Conservation (phyloP, 2,329 filamentous ascomycete species). For the Alternaria novae-zelandiae region DNA sequence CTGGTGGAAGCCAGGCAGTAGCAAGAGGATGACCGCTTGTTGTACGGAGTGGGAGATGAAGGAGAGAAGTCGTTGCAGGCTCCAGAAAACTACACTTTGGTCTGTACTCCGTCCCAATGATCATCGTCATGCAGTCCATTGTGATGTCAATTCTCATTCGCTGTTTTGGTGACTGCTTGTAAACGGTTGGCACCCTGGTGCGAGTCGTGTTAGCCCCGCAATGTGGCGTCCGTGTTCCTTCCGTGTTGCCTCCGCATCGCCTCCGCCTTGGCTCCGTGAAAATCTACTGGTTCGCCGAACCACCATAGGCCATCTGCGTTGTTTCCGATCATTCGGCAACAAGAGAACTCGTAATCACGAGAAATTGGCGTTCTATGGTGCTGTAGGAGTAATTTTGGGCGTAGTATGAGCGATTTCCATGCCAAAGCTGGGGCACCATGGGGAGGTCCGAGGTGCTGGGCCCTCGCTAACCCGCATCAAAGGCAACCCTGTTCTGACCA, state of each 20-base stretch:
- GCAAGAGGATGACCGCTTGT: neutral
- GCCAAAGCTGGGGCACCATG: slow-evolving; percentile 10
- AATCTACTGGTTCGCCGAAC: neutral
- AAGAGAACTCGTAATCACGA: neutral
- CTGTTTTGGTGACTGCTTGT: neutral
- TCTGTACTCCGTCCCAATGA: neutral
- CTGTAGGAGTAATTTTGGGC: neutral
- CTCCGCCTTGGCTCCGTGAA: slow-evolving; percentile 19
- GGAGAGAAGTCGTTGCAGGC: neutral
- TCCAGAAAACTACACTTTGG: neutral
- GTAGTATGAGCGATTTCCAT: slow-evolving; percentile 6
- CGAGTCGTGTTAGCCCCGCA: neutral
- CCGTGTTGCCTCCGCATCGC: slow-evolving; percentile 23
- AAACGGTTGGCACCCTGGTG: neutral
- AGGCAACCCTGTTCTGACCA: slow-evolving; percentile 9
- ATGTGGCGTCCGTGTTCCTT: slow-evolving; percentile 5
- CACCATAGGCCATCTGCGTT: neutral
- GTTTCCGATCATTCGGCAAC: neutral
- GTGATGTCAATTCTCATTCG: neutral
- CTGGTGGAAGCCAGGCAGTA: neutral
- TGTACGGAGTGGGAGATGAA: neutral
- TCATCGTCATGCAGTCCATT: neutral
- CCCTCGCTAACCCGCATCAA: slow-evolving; percentile 24
- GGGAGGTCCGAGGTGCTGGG: slow-evolving; percentile 13
- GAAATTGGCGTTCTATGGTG: neutral